A percentile compares a stretch with the other conserved stretches of the same genome.
These are phyloP conservation scores for Harringtonia lauricola DNA, from an alignment of 2,329 filamentous ascomycete species.

Conservation along the genomic window DNA sequence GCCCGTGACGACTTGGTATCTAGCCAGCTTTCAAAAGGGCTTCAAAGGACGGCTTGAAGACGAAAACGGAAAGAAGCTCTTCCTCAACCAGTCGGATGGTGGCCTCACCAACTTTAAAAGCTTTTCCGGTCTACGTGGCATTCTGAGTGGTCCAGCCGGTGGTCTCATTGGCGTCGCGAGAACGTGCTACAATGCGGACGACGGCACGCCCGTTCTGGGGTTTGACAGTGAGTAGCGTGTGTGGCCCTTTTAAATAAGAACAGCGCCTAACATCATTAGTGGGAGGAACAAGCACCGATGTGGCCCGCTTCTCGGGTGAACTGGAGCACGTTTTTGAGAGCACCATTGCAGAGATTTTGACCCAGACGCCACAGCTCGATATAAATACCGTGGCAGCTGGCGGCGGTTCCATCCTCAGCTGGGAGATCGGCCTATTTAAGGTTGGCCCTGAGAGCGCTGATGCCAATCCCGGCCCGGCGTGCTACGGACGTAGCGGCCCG, in stretches of 20 bases:
- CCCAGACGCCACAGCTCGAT: slow-evolving; percentile 82
- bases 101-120: slow-evolving; percentile 12
- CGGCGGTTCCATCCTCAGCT: slow-evolving; percentile 57
- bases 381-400: slow-evolving; percentile 91
- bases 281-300: slow-evolving; percentile 86
- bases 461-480: slow-evolving; percentile 55
- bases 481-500: slow-evolving; percentile 55
- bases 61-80: slow-evolving; percentile 37
- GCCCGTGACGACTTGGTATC: slow-evolving; percentile 60
- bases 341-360: slow-evolving; percentile 67
- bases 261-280: too few relatives aligned
- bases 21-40: slow-evolving; percentile 52
- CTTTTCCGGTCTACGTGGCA: slow-evolving; percentile 34
- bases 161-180: slow-evolving; percentile 63
- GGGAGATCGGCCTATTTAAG: slow-evolving; percentile 55
- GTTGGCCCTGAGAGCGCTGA: slow-evolving; percentile 57
- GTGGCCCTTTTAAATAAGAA: too few relatives aligned
- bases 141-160: slow-evolving; percentile 59
- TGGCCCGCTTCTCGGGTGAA: slow-evolving; percentile 68
- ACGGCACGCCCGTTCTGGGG: slow-evolving; percentile 58
- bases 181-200: slow-evolving; percentile 59
- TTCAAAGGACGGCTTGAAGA: slow-evolving; percentile 54
- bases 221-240: slow-evolving; percentile 41
- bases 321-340: slow-evolving; percentile 62
- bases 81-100: slow-evolving; percentile 62